Conservation (phyloP, 2,329 filamentous ascomycete species). For the Cercospora citrullina region DNA sequence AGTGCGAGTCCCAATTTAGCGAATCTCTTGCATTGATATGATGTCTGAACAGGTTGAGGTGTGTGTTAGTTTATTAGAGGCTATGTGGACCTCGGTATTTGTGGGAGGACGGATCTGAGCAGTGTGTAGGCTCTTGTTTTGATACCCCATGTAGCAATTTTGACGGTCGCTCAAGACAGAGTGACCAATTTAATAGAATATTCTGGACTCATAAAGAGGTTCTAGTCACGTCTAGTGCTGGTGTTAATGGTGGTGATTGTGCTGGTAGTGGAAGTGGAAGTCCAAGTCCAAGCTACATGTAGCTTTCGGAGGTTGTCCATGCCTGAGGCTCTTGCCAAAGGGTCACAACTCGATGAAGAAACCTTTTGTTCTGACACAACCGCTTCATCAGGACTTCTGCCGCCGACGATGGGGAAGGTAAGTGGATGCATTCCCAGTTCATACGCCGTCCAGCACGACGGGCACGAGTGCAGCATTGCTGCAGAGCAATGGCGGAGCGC, state of each 20-base stretch:
- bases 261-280: neutral
- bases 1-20: constrained; percentile 52
- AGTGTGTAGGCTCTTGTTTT: constrained; percentile 4
- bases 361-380: constrained; percentile 1
- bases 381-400: constrained; percentile 4
- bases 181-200: neutral
- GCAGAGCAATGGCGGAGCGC: neutral
- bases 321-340: neutral
- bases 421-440: constrained; percentile 1
- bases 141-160: constrained; percentile 2
- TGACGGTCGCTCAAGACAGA: neutral
- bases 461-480: neutral
- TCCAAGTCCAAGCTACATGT: too few species aligned
- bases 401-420: constrained; percentile 6
- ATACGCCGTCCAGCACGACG: neutral
- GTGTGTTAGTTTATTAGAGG: neutral
- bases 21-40: constrained; percentile 47
- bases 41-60: neutral
- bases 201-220: neutral
- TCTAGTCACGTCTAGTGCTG: neutral
- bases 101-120: constrained; percentile 3
- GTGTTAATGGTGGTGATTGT: neutral
- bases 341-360: constrained; percentile 1
- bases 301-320: neutral
- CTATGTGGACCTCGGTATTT: constrained; percentile 3